Base-by-base conservation (phyloP, 176 grass and related monocot genomes). In the Oryza rufipogon region DNA sequence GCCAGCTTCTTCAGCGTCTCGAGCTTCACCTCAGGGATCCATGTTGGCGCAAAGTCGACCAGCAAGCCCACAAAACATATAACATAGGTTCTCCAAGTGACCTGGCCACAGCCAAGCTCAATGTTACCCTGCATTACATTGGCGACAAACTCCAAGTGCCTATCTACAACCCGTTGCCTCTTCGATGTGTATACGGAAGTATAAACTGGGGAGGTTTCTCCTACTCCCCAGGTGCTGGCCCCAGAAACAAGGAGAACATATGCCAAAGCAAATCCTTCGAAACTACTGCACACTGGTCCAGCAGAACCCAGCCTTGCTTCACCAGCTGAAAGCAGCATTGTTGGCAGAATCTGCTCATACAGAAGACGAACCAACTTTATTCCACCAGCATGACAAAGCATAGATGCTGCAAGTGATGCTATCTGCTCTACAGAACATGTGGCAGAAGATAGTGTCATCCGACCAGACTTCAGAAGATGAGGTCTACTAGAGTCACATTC, bases 321-420 rank as follows among this genome's bases (percentile, higher is more conserved):
- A 46, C 88, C 88, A 69, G 83, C 71, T 44, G 90, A 94, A 66
- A 97, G 78, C n/a, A 97, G 83, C 78, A 90, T 61, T 56, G 85
- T 92, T 26, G 94, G 94, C 44, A 90, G 76, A 44, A 91, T 82
- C 52, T 97, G 87, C 64, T 90, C 90, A 25, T 94, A 97, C 73
- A 97, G 45, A 15, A 87, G 72, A 84, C 83, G 85, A 39, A 97
- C 87, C 54, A 94, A 69, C 64, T 78, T 84, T n/a, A 83, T 32
- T 20, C 91, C 94, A 30, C 94, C 91, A 47, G 91, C 88, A 76
- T 88, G 76, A 73, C 79, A 89, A 75, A 97, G 67, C 81, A 97
- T 81, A 75, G 66, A 86, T 73, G 94, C 85, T 6, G 85, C 94
- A 48, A 97, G 85, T 20, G 85, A 88, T 49, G 85, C 83, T 61